Evolutionary conservation across 768 basidiomycete species (phyloP).

Genomic region (Boletus tylopilopsis): DNA sequence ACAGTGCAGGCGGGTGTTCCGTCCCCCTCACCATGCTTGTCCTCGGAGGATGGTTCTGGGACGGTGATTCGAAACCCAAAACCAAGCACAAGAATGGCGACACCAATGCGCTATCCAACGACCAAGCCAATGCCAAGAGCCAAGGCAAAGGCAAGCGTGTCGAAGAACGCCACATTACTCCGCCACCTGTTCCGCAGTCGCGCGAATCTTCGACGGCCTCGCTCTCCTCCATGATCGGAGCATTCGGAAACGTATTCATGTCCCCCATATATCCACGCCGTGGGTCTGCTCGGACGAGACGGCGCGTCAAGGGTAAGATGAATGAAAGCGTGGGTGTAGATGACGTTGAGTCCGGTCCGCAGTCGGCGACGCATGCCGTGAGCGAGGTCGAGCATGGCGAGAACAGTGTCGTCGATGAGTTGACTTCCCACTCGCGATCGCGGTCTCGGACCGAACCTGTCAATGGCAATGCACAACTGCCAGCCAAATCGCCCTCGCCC

Average conservation of each 20-base stretch:
- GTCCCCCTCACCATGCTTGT: constrained; percentile 90
- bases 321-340: not conserved
- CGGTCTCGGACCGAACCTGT: not conserved
- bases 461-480: not conserved
- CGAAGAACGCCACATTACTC: not conserved
- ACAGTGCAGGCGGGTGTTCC: constrained; percentile 67
- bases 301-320: not conserved
- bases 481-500: not conserved
- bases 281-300: not conserved
- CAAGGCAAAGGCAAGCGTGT: constrained; percentile 15
- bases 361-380: constrained; percentile 4
- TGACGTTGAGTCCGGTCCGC: constrained; percentile 8
- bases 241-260: constrained; percentile 15
- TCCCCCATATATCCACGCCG: constrained; percentile 2
- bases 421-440: not conserved
- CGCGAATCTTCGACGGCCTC: constrained; percentile 16
- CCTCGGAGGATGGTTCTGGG: constrained; percentile 89
- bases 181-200: not conserved
- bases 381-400: not conserved
- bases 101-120: not conserved
- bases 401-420: not conserved
- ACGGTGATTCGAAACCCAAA: constrained; percentile 19
- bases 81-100: not conserved
- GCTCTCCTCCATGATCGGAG: constrained; percentile 19
- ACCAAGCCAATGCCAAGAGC: not conserved